Percentiles rank a stretch among this genome's conserved stretches.
Evolutionary conservation across 208 protist genomes (phyloP).

Genomic region (Acanthamoeba triangularis): DNA sequence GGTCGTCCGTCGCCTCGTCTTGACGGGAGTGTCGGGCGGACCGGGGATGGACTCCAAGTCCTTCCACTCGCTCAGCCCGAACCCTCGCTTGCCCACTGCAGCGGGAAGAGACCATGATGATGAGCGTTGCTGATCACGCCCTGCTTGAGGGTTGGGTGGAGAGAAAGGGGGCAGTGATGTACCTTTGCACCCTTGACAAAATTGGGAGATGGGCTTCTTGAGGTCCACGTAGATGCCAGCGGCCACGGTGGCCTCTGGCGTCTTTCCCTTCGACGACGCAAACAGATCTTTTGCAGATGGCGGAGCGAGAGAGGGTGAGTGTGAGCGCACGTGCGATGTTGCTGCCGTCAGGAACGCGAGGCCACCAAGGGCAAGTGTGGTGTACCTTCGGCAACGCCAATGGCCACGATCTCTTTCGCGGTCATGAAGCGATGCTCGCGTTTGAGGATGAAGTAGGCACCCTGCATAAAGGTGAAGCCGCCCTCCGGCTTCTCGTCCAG

Average conservation of each 20-base stretch:
- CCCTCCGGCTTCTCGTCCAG: conserved; percentile 12
- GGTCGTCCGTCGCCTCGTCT: conserved; percentile 16
- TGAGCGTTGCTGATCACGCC: no score
- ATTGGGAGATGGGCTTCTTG: conserved; percentile 22
- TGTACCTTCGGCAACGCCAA: background rate
- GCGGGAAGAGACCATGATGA: no score
- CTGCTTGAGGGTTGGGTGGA: no score
- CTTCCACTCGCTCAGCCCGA: conserved; percentile 16
- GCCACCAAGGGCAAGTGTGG: background rate
- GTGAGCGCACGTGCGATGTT: no score
- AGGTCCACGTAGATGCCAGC: conserved; percentile 36
- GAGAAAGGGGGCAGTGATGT: no score
- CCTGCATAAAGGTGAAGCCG: conserved; percentile 25
- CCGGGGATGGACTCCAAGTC: conserved; percentile 33
- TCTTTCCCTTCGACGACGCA: conserved; percentile 18
- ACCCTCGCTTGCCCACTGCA: conserved; percentile 27
- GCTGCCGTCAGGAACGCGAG: background rate
- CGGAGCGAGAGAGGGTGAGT: background rate
- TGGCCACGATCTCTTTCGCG: conserved; percentile 30
- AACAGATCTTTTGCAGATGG: background rate
- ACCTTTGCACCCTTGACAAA: conserved; percentile 26
- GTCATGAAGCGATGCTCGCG: conserved; percentile 45
- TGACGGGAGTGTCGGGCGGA: background rate
- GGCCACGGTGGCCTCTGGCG: background rate
- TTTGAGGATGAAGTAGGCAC: conserved; percentile 22